Evolutionary conservation across 306 rosid genomes (phyloP).

Genomic region (Quercus alba): DNA sequence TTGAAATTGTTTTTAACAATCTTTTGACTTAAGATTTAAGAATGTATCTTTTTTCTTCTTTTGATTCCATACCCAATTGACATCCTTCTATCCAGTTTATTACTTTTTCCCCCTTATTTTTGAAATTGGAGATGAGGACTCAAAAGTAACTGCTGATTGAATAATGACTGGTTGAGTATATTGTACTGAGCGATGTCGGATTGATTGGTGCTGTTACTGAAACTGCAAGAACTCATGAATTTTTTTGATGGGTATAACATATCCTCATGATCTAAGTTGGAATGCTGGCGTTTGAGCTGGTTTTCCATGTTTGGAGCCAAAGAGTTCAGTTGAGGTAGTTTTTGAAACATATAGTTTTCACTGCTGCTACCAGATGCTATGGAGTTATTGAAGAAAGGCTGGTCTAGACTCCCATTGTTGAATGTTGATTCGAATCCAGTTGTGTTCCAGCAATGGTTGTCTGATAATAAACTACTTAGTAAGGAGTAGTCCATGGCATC

Average conservation of each 20-base stretch:
- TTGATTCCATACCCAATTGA: neutral
- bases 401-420: conserved; percentile 25
- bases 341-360: conserved; percentile 24
- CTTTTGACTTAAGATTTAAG: neutral
- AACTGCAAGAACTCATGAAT: conserved; percentile 35
- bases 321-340: conserved; percentile 27
- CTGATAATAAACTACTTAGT: conserved; percentile 41
- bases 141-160: conserved; percentile 46
- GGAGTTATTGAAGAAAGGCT: neutral
- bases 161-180: conserved; percentile 35
- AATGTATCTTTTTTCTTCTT: neutral
- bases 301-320: conserved; percentile 21
- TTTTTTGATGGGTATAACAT: conserved; percentile 41
- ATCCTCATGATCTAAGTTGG: conserved; percentile 30
- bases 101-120: conserved; percentile 13
- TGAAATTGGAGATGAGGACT: conserved; percentile 50
- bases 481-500: conserved; percentile 62
- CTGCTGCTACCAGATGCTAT: neutral
- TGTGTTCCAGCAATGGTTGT: conserved; percentile 32
- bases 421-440: conserved; percentile 32
- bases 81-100: neutral
- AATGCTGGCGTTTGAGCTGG: conserved; percentile 40
- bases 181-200: conserved; percentile 37
- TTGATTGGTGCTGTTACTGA: conserved; percentile 26
- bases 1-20: neutral